Conservation (phyloP, 2,329 filamentous ascomycete species). For the Penicillium sp. region DNA sequence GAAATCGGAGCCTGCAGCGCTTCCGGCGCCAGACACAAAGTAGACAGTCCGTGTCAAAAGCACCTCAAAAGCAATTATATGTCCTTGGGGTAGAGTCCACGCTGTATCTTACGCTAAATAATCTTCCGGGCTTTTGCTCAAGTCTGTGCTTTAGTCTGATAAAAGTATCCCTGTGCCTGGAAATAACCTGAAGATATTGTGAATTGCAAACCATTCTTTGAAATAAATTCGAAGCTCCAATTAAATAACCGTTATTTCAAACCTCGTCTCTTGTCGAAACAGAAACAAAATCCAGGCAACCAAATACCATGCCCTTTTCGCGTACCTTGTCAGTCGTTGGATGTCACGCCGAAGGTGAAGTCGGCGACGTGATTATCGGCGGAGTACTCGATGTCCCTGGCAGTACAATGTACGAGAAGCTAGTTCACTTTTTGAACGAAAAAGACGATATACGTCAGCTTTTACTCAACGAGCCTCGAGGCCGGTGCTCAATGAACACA, state of each 20-base stretch:
- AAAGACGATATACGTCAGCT: conserved; percentile 46
- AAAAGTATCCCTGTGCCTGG: neutral
- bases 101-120: neutral
- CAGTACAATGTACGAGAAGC: conserved; percentile 52
- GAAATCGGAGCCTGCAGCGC: neutral
- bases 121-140: neutral
- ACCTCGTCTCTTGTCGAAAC: neutral
- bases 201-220: neutral
- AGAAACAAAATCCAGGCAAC: neutral
- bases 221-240: neutral
- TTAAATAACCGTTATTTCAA: neutral
- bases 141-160: neutral
- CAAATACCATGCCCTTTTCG: conserved; percentile 19
- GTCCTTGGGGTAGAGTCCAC: neutral
- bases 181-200: neutral
- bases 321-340: conserved; percentile 27
- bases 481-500: conserved; percentile 42
- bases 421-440: conserved; percentile 44
- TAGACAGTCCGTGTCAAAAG: neutral
- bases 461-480: conserved; percentile 50
- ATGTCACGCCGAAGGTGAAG: conserved; percentile 37
- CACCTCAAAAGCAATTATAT: conserved; percentile 1
- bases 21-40: neutral
- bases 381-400: conserved; percentile 47
- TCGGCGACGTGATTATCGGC: conserved; percentile 52